Percentiles rank a stretch among this genome's conserved stretches.
phyloP scores from a whole-genome alignment of 2,329 filamentous ascomycete genomes.

The Aspergillus nomiae region DNA sequence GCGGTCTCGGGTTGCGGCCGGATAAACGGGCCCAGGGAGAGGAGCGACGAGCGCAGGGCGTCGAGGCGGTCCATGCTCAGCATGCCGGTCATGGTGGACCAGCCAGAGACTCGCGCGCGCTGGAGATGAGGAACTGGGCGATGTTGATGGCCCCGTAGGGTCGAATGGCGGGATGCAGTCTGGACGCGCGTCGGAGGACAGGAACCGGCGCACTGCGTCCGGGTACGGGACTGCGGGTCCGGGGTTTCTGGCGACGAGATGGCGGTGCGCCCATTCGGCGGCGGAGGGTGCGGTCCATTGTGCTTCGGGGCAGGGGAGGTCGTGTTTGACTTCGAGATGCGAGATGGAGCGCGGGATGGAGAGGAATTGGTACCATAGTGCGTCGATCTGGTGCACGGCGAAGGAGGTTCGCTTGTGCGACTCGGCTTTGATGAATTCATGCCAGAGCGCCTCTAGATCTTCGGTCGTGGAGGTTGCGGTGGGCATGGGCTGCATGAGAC shows the following conservation, averaged over 20 bases:
- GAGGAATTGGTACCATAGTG: conserved; percentile 48
- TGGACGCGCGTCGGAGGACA: conserved; percentile 34
- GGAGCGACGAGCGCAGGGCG: conserved; percentile 38
- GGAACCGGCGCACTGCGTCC: conserved; percentile 41
- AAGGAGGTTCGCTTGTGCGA: conserved; percentile 47
- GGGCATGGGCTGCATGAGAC: conserved; percentile 37
- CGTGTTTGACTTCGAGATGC: conserved; percentile 49
- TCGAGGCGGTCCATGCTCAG: conserved; percentile 44
- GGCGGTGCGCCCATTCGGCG: conserved; percentile 31
- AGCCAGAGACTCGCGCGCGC: conserved; percentile 47
- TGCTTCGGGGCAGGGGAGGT: conserved; percentile 43
- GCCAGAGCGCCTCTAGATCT: conserved; percentile 44
- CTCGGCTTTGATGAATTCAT: conserved; percentile 39
- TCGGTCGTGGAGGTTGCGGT: conserved; percentile 21
- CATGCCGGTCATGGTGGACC: conserved; percentile 47
- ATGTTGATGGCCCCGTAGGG: conserved; percentile 46
- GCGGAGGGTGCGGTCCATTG: conserved; percentile 43
- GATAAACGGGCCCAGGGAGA: conserved; percentile 36
- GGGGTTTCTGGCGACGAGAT: conserved; percentile 23
- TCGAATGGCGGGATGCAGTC: conserved; percentile 38
- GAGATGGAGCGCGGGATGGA: conserved; percentile 30
- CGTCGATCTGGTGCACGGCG: conserved; percentile 47
- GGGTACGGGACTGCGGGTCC: conserved; percentile 35
- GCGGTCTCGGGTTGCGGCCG: conserved; percentile 5
- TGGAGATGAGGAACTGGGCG: conserved; percentile 45